A percentile compares a stretch with the other conserved stretches of the same genome.
Conservation (phyloP, 345 rosid species). For the Lenwebbia sp. region DNA sequence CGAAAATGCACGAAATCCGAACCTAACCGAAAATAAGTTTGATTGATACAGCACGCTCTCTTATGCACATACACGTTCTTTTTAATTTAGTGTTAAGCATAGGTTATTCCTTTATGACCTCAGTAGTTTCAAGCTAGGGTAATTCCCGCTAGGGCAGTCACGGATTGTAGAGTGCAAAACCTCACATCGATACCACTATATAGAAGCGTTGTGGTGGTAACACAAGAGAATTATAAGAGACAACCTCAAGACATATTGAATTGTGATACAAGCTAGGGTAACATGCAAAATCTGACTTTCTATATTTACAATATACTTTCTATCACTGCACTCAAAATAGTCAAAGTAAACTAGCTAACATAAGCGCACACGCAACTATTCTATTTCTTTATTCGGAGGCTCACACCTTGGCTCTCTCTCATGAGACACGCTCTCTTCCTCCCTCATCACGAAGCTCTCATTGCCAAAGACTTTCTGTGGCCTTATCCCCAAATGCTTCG, state of each 20-base stretch:
- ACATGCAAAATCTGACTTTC: background rate
- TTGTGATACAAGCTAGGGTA: no score
- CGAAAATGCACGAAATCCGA: no score
- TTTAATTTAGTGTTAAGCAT: no score
- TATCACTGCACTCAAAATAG: background rate
- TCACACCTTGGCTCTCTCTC: background rate
- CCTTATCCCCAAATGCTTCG: background rate
- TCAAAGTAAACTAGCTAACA: background rate
- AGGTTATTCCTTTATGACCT: no score
- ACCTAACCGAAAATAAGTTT: no score
- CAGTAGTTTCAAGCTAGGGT: no score
- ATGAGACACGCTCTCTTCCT: background rate
- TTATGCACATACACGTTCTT: no score
- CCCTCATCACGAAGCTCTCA: background rate
- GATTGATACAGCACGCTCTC: no score
- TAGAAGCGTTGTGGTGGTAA: background rate
- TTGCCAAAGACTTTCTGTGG: background rate
- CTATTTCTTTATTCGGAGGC: background rate
- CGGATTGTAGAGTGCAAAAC: background rate
- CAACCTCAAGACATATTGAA: no score
- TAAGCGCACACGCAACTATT: background rate
- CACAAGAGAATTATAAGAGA: no score
- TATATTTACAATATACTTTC: background rate
- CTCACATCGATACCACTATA: background rate
- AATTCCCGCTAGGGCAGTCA: no score